Conservation (phyloP, 1,284 basidiomycete genomes). For the Tylopilus orsonianus region DNA sequence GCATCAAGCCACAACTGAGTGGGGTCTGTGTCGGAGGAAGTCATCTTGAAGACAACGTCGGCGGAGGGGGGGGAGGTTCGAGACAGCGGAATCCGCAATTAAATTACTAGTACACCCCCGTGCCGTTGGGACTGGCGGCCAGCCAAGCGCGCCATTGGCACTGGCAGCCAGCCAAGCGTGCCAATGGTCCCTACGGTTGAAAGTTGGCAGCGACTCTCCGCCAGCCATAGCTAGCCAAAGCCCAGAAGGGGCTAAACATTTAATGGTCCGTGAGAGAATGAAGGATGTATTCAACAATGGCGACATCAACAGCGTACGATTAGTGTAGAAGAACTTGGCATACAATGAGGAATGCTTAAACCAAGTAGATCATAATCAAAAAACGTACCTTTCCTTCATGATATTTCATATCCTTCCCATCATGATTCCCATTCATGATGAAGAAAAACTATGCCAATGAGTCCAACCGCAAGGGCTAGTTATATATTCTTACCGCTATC, state of each 20-base stretch:
- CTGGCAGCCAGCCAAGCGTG: conserved; percentile 13
- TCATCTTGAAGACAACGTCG: conserved; percentile 2
- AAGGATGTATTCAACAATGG: neutral
- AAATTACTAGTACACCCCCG: conserved; percentile 1
- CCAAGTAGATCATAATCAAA: neutral
- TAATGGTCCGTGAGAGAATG: conserved; percentile 14
- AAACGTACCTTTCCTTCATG: conserved; percentile 3
- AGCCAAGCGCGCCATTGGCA: conserved; percentile 10
- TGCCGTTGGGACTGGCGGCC: conserved; percentile 9
- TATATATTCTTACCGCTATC: conserved; percentile 3
- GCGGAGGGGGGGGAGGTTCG: neutral
- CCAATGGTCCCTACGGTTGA: neutral
- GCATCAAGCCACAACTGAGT: too few species aligned
- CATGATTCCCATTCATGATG: neutral
- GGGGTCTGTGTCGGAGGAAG: neutral
- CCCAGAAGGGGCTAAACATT: neutral
- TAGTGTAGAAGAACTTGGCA: neutral
- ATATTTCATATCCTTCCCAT: neutral
- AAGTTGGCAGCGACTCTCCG: neutral
- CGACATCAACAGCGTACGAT: neutral
- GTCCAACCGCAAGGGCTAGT: neutral
- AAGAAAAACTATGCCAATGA: neutral
- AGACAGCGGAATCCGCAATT: neutral
- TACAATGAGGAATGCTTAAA: neutral
- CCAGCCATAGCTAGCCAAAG: conserved; percentile 6